phyloP scores from a whole-genome alignment of 768 basidiomycete genomes.

The Mycena maculata region DNA sequence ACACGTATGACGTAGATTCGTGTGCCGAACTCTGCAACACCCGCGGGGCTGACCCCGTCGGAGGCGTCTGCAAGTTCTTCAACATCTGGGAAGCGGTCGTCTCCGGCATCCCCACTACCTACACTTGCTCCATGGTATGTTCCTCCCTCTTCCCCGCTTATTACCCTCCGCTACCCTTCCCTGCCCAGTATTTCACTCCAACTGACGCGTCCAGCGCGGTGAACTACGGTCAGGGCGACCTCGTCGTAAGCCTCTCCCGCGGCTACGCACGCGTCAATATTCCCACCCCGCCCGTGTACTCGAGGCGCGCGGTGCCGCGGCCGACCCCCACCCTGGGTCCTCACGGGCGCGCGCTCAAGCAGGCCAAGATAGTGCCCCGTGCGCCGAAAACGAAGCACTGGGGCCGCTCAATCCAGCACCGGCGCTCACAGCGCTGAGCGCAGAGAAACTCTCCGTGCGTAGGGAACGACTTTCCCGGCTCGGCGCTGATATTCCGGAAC shows the following conservation, averaged over 20 bases:
- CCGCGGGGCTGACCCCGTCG: slow-evolving; percentile 52
- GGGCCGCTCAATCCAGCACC: too few relatives aligned
- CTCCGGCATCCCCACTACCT: slow-evolving; percentile 55
- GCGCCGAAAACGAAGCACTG: too few relatives aligned
- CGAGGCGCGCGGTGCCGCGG: too few relatives aligned
- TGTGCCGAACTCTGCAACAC: slow-evolving; percentile 58
- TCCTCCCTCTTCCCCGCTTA: background rate
- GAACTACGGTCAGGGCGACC: slow-evolving; percentile 59
- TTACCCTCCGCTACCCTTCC: background rate
- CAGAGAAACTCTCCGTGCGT: too few relatives aligned
- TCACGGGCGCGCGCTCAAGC: too few relatives aligned
- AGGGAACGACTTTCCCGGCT: too few relatives aligned
- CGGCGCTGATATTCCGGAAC: too few relatives aligned
- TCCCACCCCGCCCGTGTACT: too few relatives aligned
- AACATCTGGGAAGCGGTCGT: slow-evolving; percentile 66
- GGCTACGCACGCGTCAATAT: slow-evolving; percentile 51
- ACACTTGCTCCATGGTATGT: slow-evolving; percentile 60
- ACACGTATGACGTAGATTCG: slow-evolving; percentile 57
- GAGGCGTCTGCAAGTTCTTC: slow-evolving; percentile 61
- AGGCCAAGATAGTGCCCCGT: too few relatives aligned
- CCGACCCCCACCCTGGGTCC: too few relatives aligned
- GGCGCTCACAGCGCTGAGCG: too few relatives aligned
- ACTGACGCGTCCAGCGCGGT: slow-evolving; percentile 56
- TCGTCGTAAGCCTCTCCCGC: slow-evolving; percentile 58
- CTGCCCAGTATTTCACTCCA: slow-evolving; percentile 54